Percentiles rank a stretch among this genome's conserved stretches.
phyloP scores from a whole-genome alignment of 2,329 filamentous ascomycete species.

The Emergomyces pasteurianus region DNA sequence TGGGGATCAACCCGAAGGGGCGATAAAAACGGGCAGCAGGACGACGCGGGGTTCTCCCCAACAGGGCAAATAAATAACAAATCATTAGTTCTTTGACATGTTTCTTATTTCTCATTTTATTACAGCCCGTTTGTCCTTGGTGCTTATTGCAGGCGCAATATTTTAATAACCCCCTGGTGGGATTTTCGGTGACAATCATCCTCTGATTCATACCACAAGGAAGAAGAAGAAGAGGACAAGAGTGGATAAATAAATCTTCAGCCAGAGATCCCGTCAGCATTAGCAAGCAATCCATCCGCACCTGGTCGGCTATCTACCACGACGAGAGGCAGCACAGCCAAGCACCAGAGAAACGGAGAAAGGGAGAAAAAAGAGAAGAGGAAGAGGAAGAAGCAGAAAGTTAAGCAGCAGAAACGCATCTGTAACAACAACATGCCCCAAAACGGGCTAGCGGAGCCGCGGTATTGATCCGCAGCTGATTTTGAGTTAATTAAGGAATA shows the following conservation, averaged over 20 bases:
- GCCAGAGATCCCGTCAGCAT: too few species aligned
- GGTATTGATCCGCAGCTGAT: neutral
- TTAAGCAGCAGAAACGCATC: neutral
- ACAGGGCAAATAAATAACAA: neutral
- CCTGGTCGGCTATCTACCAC: neutral
- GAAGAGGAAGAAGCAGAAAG: neutral
- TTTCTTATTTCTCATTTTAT: neutral
- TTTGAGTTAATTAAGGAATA: neutral
- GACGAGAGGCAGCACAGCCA: too few species aligned
- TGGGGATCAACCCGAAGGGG: neutral
- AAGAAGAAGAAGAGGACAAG: too few species aligned
- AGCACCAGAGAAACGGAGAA: too few species aligned
- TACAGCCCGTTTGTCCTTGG: neutral
- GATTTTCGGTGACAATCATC: neutral
- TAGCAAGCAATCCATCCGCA: too few species aligned
- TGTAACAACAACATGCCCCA: neutral
- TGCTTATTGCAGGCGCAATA: neutral
- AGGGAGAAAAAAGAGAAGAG: too few species aligned
- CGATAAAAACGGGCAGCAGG: neutral
- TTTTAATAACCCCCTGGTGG: too few species aligned
- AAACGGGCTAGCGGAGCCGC: conserved; percentile 2
- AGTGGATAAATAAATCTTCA: neutral
- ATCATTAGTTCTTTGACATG: neutral
- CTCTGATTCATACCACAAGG: neutral
- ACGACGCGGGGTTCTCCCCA: neutral